Evolutionary conservation across 2,329 filamentous ascomycete genomes (phyloP), one percentile per base, ranked within the genome.

Genomic region (Emmonsiellopsis sp.): DNA sequence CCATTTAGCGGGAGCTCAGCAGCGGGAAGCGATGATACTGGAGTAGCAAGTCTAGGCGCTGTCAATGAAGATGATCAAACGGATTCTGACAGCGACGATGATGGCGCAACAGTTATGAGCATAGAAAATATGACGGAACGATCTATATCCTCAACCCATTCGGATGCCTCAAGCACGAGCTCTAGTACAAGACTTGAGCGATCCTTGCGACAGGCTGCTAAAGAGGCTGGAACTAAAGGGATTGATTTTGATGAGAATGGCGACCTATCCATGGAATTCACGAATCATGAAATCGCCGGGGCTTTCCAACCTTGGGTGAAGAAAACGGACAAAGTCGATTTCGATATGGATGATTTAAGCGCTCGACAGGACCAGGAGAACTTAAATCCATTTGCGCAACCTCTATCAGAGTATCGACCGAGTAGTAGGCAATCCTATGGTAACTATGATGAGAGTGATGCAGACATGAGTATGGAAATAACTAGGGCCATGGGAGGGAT

Each of bases 401-500:
- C 34, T 34, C 41, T 54, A 7, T 30, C 38, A 6, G 42, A 53
- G 13, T 50, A 57, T 48, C 45, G 55, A 9, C 41, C 44, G 54
- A 13, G 56, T 62, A 57, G 53, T 55, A 38, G 57, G 30, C 67
- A 68, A 55, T 70, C 75, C 50, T 64, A 76, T 26, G 65, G 72
- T 5, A 76, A 75, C 10, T 66, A 70, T 13, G 73, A 78, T 26
- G 78, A 80, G 16, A 40, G 47, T 15, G 47, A 49, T 15, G 80
- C 82, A 58, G 88, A 91, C 40, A 84, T 94, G 77, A 93, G 89
- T 20, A 96, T 97, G 92, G 92, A 97, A 62, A 88, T 96, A 7
- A 96, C 92, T 1, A 83, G 82, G 52, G 88, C 83, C 7, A 76
- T 95, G 51, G 92, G 92, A 7, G 81, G 85, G 2, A 96, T 97